phyloP scores from a whole-genome alignment of 345 rosid genomes.

The Toxicodendron radicans region DNA sequence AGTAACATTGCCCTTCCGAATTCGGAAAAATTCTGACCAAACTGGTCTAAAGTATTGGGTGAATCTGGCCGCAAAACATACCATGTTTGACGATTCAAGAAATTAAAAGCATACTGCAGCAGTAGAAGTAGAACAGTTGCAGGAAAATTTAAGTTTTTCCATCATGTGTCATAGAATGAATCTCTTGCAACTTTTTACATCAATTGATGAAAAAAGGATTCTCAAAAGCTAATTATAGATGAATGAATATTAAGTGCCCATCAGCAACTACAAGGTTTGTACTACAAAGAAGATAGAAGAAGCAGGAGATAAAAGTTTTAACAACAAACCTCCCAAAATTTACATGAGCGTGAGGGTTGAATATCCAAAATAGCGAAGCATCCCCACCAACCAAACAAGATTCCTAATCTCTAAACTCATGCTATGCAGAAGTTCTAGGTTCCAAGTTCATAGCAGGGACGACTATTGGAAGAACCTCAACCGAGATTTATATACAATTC shows the following conservation, averaged over 20 bases:
- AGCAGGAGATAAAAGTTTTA: neutral
- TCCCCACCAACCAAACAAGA: neutral
- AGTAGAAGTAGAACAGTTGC: neutral
- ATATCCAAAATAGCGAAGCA: neutral
- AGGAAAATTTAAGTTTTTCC: neutral
- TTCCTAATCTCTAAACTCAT: neutral
- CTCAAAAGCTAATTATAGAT: neutral
- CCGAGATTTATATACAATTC: too few relatives aligned
- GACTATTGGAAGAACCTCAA: too few relatives aligned
- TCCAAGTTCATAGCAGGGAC: neutral
- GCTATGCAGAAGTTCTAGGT: neutral
- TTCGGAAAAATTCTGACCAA: too few relatives aligned
- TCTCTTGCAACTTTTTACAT: too few relatives aligned
- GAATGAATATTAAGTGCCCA: neutral
- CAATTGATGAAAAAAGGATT: neutral
- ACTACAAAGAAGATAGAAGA: too few relatives aligned
- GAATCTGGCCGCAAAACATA: neutral
- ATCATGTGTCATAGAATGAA: neutral
- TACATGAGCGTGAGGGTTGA: neutral
- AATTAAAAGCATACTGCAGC: neutral
- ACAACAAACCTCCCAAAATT: neutral
- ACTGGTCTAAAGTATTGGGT: too few relatives aligned
- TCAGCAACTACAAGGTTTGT: neutral
- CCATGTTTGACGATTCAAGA: neutral
- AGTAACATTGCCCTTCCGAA: too few relatives aligned